Evolutionary conservation across 2,329 filamentous ascomycete species (phyloP).

Genomic region (Colletotrichum sp.): DNA sequence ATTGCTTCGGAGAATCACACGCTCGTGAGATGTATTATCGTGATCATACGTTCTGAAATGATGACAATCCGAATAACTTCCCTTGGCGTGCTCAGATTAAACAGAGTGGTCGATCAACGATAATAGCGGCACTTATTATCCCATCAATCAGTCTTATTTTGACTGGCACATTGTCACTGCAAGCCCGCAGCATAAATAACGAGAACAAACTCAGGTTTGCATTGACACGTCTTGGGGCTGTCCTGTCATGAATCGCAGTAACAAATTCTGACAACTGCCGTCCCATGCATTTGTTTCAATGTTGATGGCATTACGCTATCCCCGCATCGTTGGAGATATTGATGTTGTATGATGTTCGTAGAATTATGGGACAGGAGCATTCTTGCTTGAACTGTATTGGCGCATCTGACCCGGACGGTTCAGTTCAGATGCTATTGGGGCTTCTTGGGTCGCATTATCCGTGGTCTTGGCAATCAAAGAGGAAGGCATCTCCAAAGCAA

Average conservation of each 20-base stretch:
- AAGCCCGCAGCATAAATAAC: rapidly evolving
- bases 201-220: neutral
- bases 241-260: neutral
- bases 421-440: neutral
- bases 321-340: neutral
- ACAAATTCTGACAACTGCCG: neutral
- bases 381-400: neutral
- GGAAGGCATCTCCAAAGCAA: neutral
- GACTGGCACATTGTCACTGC: rapidly evolving
- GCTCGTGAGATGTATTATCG: neutral
- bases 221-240: neutral
- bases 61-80: rapidly evolving
- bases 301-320: neutral
- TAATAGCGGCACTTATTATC: neutral
- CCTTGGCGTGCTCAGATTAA: neutral
- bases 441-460: neutral
- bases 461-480: neutral
- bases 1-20: neutral
- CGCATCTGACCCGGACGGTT: neutral
- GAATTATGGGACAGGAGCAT: neutral
- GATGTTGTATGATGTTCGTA: neutral
- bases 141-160: neutral
- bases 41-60: rapidly evolving
- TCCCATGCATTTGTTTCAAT: neutral
- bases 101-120: rapidly evolving